phyloP scores from a whole-genome alignment of 176 grass and related monocot species.

The Eleusine indica region DNA sequence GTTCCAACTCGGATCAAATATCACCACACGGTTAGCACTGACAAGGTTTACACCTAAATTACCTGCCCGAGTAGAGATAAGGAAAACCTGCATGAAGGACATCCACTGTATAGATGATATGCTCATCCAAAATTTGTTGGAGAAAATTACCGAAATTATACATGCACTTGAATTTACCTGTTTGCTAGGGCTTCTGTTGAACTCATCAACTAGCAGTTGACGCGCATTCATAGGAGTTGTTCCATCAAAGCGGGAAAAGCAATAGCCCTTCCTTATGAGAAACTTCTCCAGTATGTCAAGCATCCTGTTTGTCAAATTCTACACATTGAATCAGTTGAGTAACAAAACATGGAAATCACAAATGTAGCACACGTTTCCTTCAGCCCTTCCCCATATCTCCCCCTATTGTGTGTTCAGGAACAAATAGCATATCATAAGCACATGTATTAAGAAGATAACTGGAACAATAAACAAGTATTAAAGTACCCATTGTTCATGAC shows the following conservation, averaged over 20 bases:
- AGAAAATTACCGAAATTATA: conserved; percentile 26
- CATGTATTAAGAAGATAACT: conserved; percentile 17
- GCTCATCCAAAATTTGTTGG: conserved; percentile 21
- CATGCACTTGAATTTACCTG: conserved; percentile 51
- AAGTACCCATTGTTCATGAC: background rate
- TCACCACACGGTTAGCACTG: conserved; percentile 93
- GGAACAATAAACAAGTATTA: conserved; percentile 12
- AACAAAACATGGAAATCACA: conserved; percentile 36
- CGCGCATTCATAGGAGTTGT: conserved; percentile 93
- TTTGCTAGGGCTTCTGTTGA: conserved; percentile 97
- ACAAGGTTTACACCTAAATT: conserved; percentile 95
- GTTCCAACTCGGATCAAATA: conserved; percentile 99
- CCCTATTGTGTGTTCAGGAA: background rate
- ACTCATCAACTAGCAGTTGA: conserved; percentile 86
- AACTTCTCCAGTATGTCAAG: conserved; percentile 98
- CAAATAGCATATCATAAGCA: conserved; percentile 40
- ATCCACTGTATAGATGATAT: conserved; percentile 9
- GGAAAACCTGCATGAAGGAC: conserved; percentile 74
- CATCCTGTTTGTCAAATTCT: conserved; percentile 70
- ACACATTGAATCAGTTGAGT: conserved; percentile 22
- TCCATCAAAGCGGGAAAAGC: conserved; percentile 97
- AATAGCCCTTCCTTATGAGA: conserved; percentile 96
- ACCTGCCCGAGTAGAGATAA: conserved; percentile 94
- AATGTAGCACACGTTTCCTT: background rate
- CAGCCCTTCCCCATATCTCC: background rate